Percentiles rank a stretch among this genome's conserved stretches.
Evolutionary conservation across 208 protist genomes (phyloP).

Genomic region (Trypanosoma avium): DNA sequence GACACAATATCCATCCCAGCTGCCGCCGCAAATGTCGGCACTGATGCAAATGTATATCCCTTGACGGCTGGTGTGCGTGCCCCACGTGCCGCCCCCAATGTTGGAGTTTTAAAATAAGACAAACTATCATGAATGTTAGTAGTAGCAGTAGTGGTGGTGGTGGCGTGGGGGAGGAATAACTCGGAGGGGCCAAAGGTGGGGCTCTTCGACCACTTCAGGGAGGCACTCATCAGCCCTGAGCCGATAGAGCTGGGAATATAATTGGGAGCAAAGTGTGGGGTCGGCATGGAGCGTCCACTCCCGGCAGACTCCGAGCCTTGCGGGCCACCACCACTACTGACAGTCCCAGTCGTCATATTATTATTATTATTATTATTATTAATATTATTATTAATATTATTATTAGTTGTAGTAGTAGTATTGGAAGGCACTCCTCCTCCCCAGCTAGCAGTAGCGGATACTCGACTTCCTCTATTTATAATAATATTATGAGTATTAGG

Average conservation of each 20-base stretch:
- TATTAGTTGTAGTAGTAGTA: no score
- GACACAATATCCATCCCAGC: neutral
- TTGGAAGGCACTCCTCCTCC: no score
- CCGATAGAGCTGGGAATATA: slow-evolving; percentile 23
- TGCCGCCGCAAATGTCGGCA: slow-evolving; percentile 17
- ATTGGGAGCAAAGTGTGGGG: slow-evolving; percentile 21
- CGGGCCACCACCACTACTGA: no score
- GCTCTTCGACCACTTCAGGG: slow-evolving; percentile 12
- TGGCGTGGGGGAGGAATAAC: slow-evolving; percentile 13
- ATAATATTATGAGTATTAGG: no score
- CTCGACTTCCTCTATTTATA: no score
- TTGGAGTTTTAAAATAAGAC: slow-evolving; percentile 2
- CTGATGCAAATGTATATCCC: slow-evolving; percentile 12
- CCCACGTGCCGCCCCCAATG: slow-evolving; percentile 1
- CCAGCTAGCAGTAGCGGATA: no score
- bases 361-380: no score
- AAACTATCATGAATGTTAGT: neutral
- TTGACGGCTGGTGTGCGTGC: slow-evolving; percentile 16
- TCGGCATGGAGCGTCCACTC: slow-evolving; percentile 23
- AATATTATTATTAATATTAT: no score
- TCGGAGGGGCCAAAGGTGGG: slow-evolving; percentile 3
- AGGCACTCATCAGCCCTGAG: slow-evolving; percentile 12
- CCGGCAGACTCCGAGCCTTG: slow-evolving; percentile 12
- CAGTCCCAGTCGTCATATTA: no score
- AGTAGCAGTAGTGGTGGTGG: no score